Conservation (phyloP, 352 stramenopile species). For the Salisapilia sapeloensis region DNA sequence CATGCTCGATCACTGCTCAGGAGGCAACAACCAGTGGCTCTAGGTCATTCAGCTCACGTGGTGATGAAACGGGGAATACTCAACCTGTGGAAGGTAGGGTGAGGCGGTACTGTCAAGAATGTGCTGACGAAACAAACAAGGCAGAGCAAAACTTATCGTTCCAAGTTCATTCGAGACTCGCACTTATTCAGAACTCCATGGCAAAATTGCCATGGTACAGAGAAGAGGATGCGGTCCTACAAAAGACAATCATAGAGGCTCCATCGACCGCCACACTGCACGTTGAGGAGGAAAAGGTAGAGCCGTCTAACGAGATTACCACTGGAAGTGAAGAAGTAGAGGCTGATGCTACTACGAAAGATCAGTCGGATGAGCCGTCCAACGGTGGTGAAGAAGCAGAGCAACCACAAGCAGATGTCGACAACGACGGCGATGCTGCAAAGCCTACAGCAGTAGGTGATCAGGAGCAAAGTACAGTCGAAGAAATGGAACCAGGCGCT, state of each 20-base stretch:
- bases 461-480: neutral
- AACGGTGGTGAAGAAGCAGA: neutral
- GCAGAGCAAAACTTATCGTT: constrained; percentile 43
- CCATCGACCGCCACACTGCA: neutral
- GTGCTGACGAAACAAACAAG: constrained; percentile 48
- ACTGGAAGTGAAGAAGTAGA: neutral
- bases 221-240: neutral
- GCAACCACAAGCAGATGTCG: neutral
- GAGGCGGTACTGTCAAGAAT: constrained; percentile 60
- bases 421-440: neutral
- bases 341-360: no score
- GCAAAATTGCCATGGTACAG: neutral
- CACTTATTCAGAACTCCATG: constrained; percentile 30
- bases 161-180: constrained; percentile 40
- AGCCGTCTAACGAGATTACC: neutral
- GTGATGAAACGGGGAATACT: no score
- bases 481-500: neutral
- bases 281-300: neutral
- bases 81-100: no score
- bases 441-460: neutral
- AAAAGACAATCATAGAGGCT: neutral
- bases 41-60: neutral
- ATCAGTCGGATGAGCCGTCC: no score
- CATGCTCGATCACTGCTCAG: constrained; percentile 38
- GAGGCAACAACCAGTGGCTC: neutral